Evolutionary conservation across 2,329 filamentous ascomycete species (phyloP).

Genomic region (Juglanconis sp.): DNA sequence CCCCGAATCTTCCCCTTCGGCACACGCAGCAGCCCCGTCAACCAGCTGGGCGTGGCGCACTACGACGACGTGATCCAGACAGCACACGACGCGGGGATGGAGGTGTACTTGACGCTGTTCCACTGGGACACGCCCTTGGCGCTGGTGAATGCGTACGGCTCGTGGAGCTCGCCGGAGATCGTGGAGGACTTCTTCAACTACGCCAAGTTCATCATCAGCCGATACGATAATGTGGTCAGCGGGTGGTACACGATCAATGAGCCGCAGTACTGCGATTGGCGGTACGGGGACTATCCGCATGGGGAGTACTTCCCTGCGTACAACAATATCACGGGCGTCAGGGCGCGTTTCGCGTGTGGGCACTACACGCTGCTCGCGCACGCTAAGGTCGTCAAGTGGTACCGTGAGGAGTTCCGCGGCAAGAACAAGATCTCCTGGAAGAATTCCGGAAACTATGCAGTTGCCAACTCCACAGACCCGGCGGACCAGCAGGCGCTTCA

Average conservation of each 20-base stretch:
- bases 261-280: conserved; percentile 10
- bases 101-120: conserved; percentile 3
- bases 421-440: conserved; percentile 10
- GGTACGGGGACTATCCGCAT: conserved; percentile 3
- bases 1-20: conserved; percentile 9
- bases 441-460: conserved; percentile 7
- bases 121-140: conserved; percentile 10
- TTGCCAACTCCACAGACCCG: conserved; percentile 2
- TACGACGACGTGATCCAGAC: conserved; percentile 9
- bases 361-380: conserved; percentile 10
- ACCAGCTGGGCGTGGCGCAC: conserved; percentile 4
- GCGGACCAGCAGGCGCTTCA: conserved; percentile 2
- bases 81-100: conserved; percentile 1
- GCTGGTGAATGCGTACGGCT: conserved; percentile 4
- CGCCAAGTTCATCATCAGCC: conserved; percentile 5
- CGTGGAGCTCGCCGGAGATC: conserved; percentile 4
- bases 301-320: conserved; percentile 7
- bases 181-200: conserved; percentile 12
- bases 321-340: conserved; percentile 7
- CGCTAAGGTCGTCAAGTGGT: conserved; percentile 7
- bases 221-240: not conserved
- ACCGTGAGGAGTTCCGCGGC: conserved; percentile 6
- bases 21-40: conserved; percentile 2
- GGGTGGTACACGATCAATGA: conserved; percentile 11
- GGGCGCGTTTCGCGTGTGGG: conserved; percentile 9